Evolutionary conservation across 345 rosid species (phyloP).

Genomic region (Gossypium australe): DNA sequence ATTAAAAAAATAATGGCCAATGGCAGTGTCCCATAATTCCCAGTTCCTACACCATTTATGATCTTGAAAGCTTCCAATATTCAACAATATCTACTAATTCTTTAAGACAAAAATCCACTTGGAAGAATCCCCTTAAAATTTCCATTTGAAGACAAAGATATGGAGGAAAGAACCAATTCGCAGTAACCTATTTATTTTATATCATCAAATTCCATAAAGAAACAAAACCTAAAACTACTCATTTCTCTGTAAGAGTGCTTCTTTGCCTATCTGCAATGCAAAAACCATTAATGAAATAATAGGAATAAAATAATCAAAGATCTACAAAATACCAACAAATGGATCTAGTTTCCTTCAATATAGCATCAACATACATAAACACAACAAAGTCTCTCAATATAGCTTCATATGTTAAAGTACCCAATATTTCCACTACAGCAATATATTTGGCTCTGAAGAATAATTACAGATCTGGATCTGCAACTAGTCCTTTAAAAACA

Average conservation of each 20-base stretch:
- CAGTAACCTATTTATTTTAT: conserved; percentile 10
- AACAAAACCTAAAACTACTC: background rate
- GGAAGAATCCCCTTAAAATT: conserved; percentile 6
- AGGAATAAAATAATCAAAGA: conserved; percentile 11
- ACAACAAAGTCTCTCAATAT: background rate
- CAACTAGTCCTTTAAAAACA: conserved; percentile 13
- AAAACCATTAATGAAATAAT: background rate
- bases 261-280: background rate
- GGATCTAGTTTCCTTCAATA: conserved; percentile 17
- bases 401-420: background rate
- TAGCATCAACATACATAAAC: background rate
- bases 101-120: conserved; percentile 9
- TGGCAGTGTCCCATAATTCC: conserved; percentile 26
- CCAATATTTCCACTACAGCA: background rate
- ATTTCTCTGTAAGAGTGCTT: background rate
- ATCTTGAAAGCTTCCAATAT: conserved; percentile 1
- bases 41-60: conserved; percentile 15
- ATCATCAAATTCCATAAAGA: conserved; percentile 13
- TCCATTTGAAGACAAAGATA: conserved; percentile 23
- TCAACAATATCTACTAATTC: conserved; percentile 21
- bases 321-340: conserved; percentile 2
- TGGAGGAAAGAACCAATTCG: conserved; percentile 13
- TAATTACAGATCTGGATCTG: conserved; percentile 33
- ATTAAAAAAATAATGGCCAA: background rate
- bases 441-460: conserved; percentile 15